Base-by-base conservation (phyloP, 176 grass and related monocot species). In the bread wheat (Triticum aestivum) region DNA sequence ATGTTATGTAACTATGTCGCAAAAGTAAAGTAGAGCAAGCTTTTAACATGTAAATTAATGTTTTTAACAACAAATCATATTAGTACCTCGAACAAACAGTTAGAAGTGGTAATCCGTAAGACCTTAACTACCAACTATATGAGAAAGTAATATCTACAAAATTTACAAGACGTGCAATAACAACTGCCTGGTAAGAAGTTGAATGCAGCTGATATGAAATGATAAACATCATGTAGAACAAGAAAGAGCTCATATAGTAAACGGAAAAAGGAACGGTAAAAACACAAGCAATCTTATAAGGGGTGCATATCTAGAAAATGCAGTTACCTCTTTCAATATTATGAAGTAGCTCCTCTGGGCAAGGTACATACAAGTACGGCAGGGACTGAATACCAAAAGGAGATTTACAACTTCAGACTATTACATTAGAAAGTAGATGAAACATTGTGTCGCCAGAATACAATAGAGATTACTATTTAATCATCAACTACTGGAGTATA, bases 331-430 rank as follows among this genome's bases (percentile, higher is more conserved):
- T 84, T 23, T 86, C 82, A 38, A 87, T 34, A 79, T 90, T 86
- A 82, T 73, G 62, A 17, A 88, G 87, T 37, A 94, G 78, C 69
- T 94, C 93, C 20, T 92, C 87, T 12, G 85, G 82, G 85, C 93
- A 94, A 79, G 88, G 88, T 73, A 94, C 80, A 84, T 92, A 92
- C 82, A 94, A 86, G 82, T 90, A 94, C 33, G 93, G 93, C 82
- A 94, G 75, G 54, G 79, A 90, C 93, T 94, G 79, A 76, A 86
- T 79, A 75, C 8, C 37, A 91, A 68, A 75, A 61, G 44, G 26
- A 84, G 42, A 77, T 33, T 56, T 58, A 75, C 15, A 89, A 56
- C 47, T 33, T 77, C 17, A 77, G 27, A 56, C 47, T 54, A 17
- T 77, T 21, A 52, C 35, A 30, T 74, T 71, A 58, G 56, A 66